Base-by-base conservation (phyloP, 495 filamentous ascomycete genomes). In the Aspergillus asperescens region DNA sequence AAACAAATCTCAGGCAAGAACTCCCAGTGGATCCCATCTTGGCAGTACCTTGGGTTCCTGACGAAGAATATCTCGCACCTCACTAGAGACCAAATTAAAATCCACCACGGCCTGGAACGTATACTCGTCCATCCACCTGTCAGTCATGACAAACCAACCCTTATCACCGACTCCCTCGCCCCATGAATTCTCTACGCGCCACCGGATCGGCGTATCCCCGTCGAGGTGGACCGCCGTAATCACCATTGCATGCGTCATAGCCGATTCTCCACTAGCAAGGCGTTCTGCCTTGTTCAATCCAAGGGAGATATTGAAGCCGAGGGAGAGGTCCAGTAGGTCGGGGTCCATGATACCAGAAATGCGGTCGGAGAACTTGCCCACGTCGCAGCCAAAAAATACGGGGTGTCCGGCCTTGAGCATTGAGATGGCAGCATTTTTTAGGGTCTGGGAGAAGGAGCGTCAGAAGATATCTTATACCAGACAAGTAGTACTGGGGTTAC, bases 231-330 rank as follows among this genome's bases (percentile, higher is more conserved):
- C 89, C 0, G 78, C 90, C 3, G 87, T 94, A 39, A 95, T 68
- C 2, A 93, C 87, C 89, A 95, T 95, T 0, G 89, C 89, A 61
- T 93, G 89, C 7, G 88, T 95, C 89, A 95, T 92, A 5, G 75
- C 70, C 18, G 77, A 81, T 69, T 93, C 89, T 5, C 85, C 82
- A 0, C 82, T 84, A 54, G 77, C 67, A 12, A 94, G 69, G 0
- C 88, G 65, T 43, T 87, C 77, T 2, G 84, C 83, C 72, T 94
- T 95, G 59, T 73, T 78, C 76, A 91, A 74, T 1, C 81, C 81
- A 20, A 93, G 71, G 8, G 65, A 68, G 53, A 90, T 69, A 52
- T 90, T 87, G 70, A 93, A 90, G 4, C 86, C 89, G 1, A 93
- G 80, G 54, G 83, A 74, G 62, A 87, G 88, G 59, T 93, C 84